Evolutionary conservation across 495 filamentous ascomycete genomes (phyloP), one percentile per base, ranked within the genome.

Genomic region (Amphirosellinia nigrospora): DNA sequence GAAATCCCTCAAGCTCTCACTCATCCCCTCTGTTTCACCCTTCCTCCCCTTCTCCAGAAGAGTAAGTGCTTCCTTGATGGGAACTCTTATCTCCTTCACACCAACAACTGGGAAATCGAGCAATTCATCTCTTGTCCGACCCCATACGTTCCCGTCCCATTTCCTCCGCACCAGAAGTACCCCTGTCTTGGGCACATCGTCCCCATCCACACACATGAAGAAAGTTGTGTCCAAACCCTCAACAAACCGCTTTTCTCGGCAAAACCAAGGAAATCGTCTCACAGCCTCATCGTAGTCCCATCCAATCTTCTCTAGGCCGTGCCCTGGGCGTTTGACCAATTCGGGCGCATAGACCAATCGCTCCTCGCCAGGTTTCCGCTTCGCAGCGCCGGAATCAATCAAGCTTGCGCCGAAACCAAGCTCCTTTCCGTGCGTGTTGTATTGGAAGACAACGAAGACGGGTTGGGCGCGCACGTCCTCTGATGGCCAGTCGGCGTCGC

Each of bases 381-480:
- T 62, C 16, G 59, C 19, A 45, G 59, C 59, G 16, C 38, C 11
- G 2, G 59, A 21, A 43, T 62, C 59, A n/a, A 45, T 45, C 10
- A n/a, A 30, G 45, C 48, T 36, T 6, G 53, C 30, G 45, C 70
- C 70, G 43, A 72, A 72, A 69, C 70, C 70, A 21, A 72, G 64
- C 16, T 72, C 66, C 65, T 72, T 72, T 56, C 66, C 66, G 56
- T 69, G 70, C 43, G 66, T 72, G 70, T 62, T 53, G 45, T 72
- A 72, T 66, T 72, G 70, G 58, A 69, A 72, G 30, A 69, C 66
- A 30, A 68, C 46, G 46, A 72, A 72, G 70, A 72, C 70, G 46
- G 70, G 65, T 34, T 69, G 70, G 23, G 55, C 56, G 58, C 70
- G 65, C 64, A 72, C 70, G 19, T 72, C 70, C 38, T 28, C 46